These are phyloP conservation scores for Pleurotus cornucopiae DNA, from an alignment of 768 basidiomycete genomes.

Conservation along the genomic window DNA sequence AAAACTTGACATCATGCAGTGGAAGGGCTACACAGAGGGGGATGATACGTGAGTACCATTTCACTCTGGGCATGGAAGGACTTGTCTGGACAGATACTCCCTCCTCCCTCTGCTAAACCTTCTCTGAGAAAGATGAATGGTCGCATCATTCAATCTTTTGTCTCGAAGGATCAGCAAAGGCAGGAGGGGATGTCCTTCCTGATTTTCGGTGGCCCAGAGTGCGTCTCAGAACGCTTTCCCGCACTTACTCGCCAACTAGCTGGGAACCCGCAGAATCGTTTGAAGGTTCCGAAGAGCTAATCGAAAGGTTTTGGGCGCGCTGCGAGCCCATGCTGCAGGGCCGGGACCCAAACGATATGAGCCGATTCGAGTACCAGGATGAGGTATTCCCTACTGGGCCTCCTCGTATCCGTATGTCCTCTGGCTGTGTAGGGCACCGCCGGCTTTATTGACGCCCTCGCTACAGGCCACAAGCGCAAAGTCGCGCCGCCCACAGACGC, in stretches of 20 bases:
- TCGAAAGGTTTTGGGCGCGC: conserved; percentile 49
- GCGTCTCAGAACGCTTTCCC: no score
- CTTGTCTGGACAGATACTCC: neutral
- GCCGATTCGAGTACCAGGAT: conserved; percentile 50
- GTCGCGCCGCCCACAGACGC: neutral
- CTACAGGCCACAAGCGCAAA: neutral
- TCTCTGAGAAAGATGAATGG: no score
- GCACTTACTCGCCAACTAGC: conserved; percentile 24
- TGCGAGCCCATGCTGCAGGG: conserved; percentile 31
- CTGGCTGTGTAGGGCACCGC: no score
- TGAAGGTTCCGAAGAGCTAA: conserved; percentile 48
- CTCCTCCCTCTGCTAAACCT: neutral
- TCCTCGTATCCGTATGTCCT: conserved; percentile 39
- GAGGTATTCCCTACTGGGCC: conserved; percentile 53
- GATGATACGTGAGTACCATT: conserved; percentile 52
- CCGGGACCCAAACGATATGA: conserved; percentile 46
- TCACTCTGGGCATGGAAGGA: neutral
- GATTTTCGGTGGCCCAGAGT: no score
- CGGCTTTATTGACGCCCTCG: no score
- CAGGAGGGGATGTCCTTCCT: no score
- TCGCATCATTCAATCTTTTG: no score
- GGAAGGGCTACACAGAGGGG: conserved; percentile 51
- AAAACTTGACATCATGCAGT: conserved; percentile 29
- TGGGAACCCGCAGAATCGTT: conserved; percentile 71
- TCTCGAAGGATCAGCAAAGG: no score